These are phyloP conservation scores for Allium cepa DNA, from an alignment of 106 monocot genomes.

Conservation along the genomic window DNA sequence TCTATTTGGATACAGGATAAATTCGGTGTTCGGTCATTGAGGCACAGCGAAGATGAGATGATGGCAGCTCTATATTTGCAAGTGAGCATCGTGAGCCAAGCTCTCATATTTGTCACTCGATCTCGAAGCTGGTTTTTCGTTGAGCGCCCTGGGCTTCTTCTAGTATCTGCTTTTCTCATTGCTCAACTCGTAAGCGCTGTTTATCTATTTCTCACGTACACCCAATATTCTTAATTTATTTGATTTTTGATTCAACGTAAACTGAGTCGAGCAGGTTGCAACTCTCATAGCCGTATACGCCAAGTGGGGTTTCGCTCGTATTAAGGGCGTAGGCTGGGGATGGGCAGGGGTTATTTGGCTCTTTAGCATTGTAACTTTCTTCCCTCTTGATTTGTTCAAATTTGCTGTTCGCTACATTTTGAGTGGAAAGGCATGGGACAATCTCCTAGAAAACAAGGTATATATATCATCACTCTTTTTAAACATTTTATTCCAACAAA, in stretches of 20 bases:
- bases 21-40: conserved; percentile 28
- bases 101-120: conserved; percentile 48
- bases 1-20: conserved; percentile 14
- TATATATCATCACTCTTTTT: not conserved
- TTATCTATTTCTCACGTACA: not conserved
- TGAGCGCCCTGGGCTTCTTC: conserved; percentile 41
- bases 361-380: conserved; percentile 34
- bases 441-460: conserved; percentile 48
- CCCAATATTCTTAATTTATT: not conserved
- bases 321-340: conserved; percentile 48
- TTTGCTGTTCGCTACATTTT: conserved; percentile 49
- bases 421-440: conserved; percentile 53
- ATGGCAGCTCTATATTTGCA: conserved; percentile 51
- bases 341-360: conserved; percentile 68
- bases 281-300: conserved; percentile 45
- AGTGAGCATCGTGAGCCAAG: conserved; percentile 53
- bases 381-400: conserved; percentile 53
- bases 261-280: conserved; percentile 29
- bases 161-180: conserved; percentile 30
- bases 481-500: too few relatives aligned
- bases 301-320: conserved; percentile 36
- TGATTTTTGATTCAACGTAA: not conserved
- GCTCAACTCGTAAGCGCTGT: conserved; percentile 37
- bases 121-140: conserved; percentile 30
- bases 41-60: conserved; percentile 35